Percentiles rank a stretch among this genome's conserved stretches.
Evolutionary conservation across 108 stramenopile species (phyloP).

Genomic region (Skeletonema menzelii): DNA sequence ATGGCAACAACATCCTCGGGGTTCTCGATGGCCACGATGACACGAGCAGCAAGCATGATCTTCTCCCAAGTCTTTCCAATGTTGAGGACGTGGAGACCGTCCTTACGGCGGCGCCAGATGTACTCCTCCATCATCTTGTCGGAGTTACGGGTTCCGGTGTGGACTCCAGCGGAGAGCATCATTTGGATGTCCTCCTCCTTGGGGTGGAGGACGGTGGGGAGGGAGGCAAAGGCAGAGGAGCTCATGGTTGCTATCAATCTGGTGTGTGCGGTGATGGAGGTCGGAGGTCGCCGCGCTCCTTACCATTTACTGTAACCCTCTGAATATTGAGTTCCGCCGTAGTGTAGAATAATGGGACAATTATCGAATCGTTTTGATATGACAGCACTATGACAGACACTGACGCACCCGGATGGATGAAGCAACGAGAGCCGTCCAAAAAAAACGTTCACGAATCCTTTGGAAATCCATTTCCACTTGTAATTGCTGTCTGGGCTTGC

Average conservation of each 20-base stretch:
- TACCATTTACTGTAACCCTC: no score
- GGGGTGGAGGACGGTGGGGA: slow-evolving; percentile 51
- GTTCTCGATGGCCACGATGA: slow-evolving; percentile 99
- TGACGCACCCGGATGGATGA: not conserved
- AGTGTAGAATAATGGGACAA: not conserved
- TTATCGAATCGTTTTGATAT: not conserved
- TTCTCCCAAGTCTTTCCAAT: slow-evolving; percentile 99
- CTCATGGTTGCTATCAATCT: slow-evolving; percentile 28
- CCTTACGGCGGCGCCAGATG: slow-evolving; percentile 99
- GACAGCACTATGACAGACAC: not conserved
- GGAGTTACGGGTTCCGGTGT: slow-evolving; percentile 98
- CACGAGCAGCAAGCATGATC: slow-evolving; percentile 98
- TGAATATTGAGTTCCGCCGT: not conserved
- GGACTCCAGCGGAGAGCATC: slow-evolving; percentile 99
- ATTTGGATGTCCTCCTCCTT: slow-evolving; percentile 99
- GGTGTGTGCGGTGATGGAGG: not conserved
- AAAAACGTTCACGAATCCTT: not conserved
- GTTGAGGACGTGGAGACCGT: slow-evolving; percentile 99
- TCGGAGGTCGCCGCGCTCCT: no score
- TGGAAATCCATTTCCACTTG: not conserved
- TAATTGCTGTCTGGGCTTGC: not conserved
- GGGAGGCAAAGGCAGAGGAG: slow-evolving; percentile 46
- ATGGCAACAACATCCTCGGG: slow-evolving; percentile 99
- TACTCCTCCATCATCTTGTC: slow-evolving; percentile 97
- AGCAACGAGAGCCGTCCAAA: not conserved